Base-by-base conservation (phyloP, 148 eudicot genomes). In the Limonium bicolor region DNA sequence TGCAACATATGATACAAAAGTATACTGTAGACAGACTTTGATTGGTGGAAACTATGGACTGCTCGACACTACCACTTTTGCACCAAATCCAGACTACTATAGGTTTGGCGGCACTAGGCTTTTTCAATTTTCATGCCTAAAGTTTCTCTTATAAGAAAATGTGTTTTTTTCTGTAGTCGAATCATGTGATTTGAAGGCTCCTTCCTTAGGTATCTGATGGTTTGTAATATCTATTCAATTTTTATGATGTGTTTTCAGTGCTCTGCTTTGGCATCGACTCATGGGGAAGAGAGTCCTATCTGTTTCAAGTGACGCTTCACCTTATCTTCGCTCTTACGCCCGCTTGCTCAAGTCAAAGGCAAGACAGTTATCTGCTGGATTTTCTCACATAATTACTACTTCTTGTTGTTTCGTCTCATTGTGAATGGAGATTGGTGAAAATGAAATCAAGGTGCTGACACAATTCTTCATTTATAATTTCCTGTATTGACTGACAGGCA, bases 31-130 rank as follows among this genome's bases (percentile, higher is more conserved):
- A 27, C 96, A 87, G 46, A 65, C 80, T 15, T 56, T 87, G 35
- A 65, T 87, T 21, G 96, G 96, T 28, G 96, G 96, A 50, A 73
- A 76, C 46, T 87, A 87, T 37, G 94, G 82, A 16, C 90, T 87
- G 16, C 78, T 87, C 18, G 61, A 82, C 46, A 59, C 53, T 27
- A 52, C 67, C 30, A 76, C 94, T 14, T 73, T 79, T 58, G 64
- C 62, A 21, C 94, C 94, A 7, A 82, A 82, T 49, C 96, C 96
- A 7, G 96, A 87, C 46, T 87, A 78, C 54, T 87, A 76, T 52
- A 77, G 94, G 93, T 62, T 63, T 22, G 2, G 27, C 5, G 24
- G 3, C 24, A 7, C 6, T 3, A 41, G 23, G 26, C 6, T 14
- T 14, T 24, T 16, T 14, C n/a, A 36, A 18, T 39, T 36, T 19